phyloP scores from a whole-genome alignment of 805 yeast species.

The Wickerhamomyces subpelliculosus region DNA sequence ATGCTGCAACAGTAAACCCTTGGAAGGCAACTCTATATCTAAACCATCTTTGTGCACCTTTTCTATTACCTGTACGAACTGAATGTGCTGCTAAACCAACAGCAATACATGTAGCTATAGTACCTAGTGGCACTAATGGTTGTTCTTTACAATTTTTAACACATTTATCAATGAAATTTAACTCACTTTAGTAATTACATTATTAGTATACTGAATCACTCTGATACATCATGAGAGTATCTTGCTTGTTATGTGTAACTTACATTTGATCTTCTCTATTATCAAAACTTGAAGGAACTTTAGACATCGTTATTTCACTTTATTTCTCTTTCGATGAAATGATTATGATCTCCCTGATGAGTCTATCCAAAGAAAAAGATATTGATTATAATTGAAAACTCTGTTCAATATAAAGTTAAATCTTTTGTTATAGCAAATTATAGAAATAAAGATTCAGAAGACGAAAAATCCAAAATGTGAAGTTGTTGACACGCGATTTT shows the following conservation, averaged over 20 bases:
- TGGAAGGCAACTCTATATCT: conserved; percentile 87
- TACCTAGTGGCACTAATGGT: conserved; percentile 84
- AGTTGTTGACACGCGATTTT: too few relatives aligned
- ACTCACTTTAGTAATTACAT: conserved; percentile 19
- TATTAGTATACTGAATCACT: too few relatives aligned
- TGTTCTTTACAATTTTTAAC: conserved; percentile 67
- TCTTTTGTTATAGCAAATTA: too few relatives aligned
- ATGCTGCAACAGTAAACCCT: conserved; percentile 73
- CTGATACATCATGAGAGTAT: too few relatives aligned
- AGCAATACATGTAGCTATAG: conserved; percentile 73
- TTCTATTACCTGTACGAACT: conserved; percentile 62
- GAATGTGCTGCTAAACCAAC: conserved; percentile 74
- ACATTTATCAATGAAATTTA: conserved; percentile 50
- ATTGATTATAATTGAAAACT: too few relatives aligned
- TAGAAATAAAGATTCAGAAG: too few relatives aligned
- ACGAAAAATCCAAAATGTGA: too few relatives aligned
- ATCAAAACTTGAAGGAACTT: conserved; percentile 31
- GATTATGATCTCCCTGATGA: too few relatives aligned
- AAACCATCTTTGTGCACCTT: conserved; percentile 79
- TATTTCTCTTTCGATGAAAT: too few relatives aligned
- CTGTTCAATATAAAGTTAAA: too few relatives aligned
- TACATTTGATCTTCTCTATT: conserved; percentile 20
- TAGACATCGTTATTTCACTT: conserved; percentile 20
- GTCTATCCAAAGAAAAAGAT: too few relatives aligned
- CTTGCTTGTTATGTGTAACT: too few relatives aligned